Evolutionary conservation across 176 grass and related monocot genomes (phyloP), one percentile per base, ranked within the genome.

Genomic region (Phoenix roebelenii): DNA sequence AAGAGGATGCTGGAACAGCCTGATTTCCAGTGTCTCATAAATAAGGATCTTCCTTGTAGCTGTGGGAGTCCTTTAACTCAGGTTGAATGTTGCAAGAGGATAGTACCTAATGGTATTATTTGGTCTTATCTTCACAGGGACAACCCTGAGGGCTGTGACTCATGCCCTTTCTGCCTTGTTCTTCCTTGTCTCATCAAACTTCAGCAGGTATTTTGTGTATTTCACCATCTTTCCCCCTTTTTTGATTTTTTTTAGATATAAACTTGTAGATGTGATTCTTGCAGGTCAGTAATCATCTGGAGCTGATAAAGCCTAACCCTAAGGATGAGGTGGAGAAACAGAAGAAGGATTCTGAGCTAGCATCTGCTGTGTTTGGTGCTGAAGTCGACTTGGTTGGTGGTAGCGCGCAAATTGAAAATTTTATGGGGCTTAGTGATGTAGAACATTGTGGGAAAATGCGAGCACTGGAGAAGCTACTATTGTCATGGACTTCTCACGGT

Each of bases 361-460:
- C 83, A 6, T 75, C 86, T 75, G 77, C 83, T 77, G 78, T 96
- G 23, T 88, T 96, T 66, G 75, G 67, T 68, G 58, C 72, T 30
- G 92, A 96, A 78, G 49, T 96, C 67, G 87, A 80, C 73, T 79
- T 96, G 61, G 80, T 88, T 49, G 86, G 80, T 23, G 92, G 92
- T 30, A 77, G 75, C 19, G 69, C 80, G 54, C 87, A 90, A 81
- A 90, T 61, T 55, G 92, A 90, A 76, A 90, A 74, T 55, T 96
- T 96, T 72, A 96, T 96, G 75, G 72, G 92, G 50, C 92, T 96
- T 64, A 90, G 92, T 72, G 92, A 90, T 51, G 57, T 87, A 63
- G 83, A 90, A 68, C 83, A 96, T 73, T 96, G 86, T 82, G 92
- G 92, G 49, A 96, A 96, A 77, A 90, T 96, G 92, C 72, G 72